Percentiles rank a stretch among this genome's conserved stretches.
phyloP scores from a whole-genome alignment of 2,329 filamentous ascomycete species.

The Simplicillium sp. region DNA sequence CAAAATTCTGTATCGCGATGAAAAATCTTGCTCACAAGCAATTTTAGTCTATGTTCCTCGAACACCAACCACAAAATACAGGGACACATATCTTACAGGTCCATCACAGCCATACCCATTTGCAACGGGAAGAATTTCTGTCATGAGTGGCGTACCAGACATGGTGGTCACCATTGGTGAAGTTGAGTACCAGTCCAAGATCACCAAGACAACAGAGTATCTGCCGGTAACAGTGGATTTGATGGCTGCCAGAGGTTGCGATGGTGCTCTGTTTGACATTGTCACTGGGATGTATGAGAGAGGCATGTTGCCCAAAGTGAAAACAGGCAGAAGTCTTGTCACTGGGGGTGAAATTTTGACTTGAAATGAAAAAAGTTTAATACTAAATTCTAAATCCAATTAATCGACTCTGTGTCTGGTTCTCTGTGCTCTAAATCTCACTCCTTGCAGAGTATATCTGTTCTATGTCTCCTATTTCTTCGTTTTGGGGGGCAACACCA shows the following conservation, averaged over 20 bases:
- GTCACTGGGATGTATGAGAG: conserved; percentile 10
- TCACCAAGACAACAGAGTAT: conserved; percentile 36
- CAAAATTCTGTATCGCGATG: conserved; percentile 29
- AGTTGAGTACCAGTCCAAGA: conserved; percentile 18
- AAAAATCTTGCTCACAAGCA: conserved; percentile 32
- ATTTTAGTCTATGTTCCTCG: conserved; percentile 36
- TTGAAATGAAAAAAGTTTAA: neutral
- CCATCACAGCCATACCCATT: conserved; percentile 39
- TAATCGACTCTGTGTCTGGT: too few relatives aligned
- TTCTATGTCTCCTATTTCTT: too few relatives aligned
- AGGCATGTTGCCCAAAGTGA: conserved; percentile 2
- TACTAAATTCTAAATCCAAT: too few relatives aligned
- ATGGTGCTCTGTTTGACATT: conserved; percentile 45
- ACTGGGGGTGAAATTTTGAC: neutral
- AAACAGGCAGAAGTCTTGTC: conserved; percentile 2
- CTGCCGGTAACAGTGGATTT: conserved; percentile 50
- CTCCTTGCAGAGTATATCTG: too few relatives aligned
- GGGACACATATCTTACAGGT: conserved; percentile 25
- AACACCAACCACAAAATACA: conserved; percentile 11
- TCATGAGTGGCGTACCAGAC: conserved; percentile 28
- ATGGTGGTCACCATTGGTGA: conserved; percentile 32
- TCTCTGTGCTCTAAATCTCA: too few relatives aligned
- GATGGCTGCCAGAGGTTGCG: conserved; percentile 49
- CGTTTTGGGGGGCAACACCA: too few relatives aligned
- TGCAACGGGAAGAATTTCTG: conserved; percentile 20